Conservation (phyloP, 2,329 filamentous ascomycete genomes). For the Alternaria arborescens region DNA sequence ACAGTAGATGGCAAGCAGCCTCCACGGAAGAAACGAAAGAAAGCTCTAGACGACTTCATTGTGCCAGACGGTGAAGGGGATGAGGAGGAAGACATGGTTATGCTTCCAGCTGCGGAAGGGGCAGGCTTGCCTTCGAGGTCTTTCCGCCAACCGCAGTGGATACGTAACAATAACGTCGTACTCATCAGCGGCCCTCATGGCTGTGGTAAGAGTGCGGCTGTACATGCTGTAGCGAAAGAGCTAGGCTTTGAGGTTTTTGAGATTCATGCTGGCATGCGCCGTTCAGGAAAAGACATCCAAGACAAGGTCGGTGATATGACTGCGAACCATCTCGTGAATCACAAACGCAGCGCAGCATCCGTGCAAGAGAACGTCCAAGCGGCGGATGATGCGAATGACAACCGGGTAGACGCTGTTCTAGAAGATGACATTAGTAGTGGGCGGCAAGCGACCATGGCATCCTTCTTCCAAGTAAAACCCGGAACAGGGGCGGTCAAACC, state of each 20-base stretch:
- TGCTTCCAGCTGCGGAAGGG: slow-evolving; percentile 72
- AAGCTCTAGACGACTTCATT: slow-evolving; percentile 50
- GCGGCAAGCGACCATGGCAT: slow-evolving; percentile 79
- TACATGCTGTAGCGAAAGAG: slow-evolving; percentile 91
- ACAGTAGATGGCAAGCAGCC: slow-evolving; percentile 35
- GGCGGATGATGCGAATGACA: slow-evolving; percentile 47
- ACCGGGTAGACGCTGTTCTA: slow-evolving; percentile 56
- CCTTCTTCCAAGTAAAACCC: slow-evolving; percentile 72
- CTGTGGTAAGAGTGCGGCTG: slow-evolving; percentile 90
- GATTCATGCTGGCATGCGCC: slow-evolving; percentile 82
- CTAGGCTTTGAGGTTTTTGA: slow-evolving; percentile 94
- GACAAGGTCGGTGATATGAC: slow-evolving; percentile 98
- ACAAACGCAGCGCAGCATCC: slow-evolving; percentile 45
- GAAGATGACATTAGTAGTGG: slow-evolving; percentile 69
- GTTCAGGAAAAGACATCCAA: slow-evolving; percentile 87
- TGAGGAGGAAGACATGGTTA: slow-evolving; percentile 62
- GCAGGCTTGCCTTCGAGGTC: slow-evolving; percentile 58
- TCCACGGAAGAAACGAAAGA: slow-evolving; percentile 70
- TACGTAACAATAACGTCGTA: slow-evolving; percentile 72
- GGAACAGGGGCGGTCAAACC: slow-evolving; percentile 32
- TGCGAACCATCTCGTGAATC: slow-evolving; percentile 86
- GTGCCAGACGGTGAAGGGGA: slow-evolving; percentile 44
- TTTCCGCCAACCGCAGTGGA: slow-evolving; percentile 43
- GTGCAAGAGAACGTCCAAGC: slow-evolving; percentile 15
- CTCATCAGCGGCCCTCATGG: slow-evolving; percentile 88